Evolutionary conservation across 1,284 basidiomycete genomes (phyloP), one percentile per base, ranked within the genome.

Genomic region (Malassezia furfur): DNA sequence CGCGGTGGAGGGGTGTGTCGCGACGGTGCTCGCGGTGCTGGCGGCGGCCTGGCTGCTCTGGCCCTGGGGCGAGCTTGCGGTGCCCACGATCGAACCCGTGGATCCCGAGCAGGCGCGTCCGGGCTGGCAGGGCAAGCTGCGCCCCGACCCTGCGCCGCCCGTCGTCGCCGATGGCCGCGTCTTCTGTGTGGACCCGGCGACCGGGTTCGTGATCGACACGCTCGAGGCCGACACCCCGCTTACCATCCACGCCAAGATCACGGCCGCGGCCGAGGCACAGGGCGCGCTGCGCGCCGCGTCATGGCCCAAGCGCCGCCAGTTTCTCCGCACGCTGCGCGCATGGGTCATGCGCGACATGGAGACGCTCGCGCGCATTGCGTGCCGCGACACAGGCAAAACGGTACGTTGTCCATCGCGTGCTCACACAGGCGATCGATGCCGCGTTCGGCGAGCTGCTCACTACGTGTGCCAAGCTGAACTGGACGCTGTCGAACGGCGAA

Each of bases 321-420:
- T 96, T 37, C 78, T 96, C 65, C 80, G 87, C 34, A 91, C 86
- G 64, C 75, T 98, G 64, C 81, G 88, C 65, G 85, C 85, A 60
- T 98, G 93, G 91, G 79, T 93, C 12, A 83, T 93, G 28, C 82
- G 85, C 62, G 88, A 93, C 65, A 84, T 90, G 77, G 86, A 91
- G 56, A 77, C 78, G 19, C 88, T 91, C 66, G 88, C 88, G 7
- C 80, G 84, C 44, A 86, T 94, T n/a, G 89, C 89, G 34, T 89
- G 87, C 69, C 80, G 91, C 35, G 93, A 98, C 76, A 91, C 90
- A 0, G 93, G 93, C 55, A 98, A 96, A 79, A 96, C 93, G 32
- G 40, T 43, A 22, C 90, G 90, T 67, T 74, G 86, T 81, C 9
- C 45, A 12, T 9, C 11, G 43, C 19, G 15, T 30, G 51, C 40